phyloP scores from a whole-genome alignment of 169 alveolate species.

The Eimeria necatrix region DNA sequence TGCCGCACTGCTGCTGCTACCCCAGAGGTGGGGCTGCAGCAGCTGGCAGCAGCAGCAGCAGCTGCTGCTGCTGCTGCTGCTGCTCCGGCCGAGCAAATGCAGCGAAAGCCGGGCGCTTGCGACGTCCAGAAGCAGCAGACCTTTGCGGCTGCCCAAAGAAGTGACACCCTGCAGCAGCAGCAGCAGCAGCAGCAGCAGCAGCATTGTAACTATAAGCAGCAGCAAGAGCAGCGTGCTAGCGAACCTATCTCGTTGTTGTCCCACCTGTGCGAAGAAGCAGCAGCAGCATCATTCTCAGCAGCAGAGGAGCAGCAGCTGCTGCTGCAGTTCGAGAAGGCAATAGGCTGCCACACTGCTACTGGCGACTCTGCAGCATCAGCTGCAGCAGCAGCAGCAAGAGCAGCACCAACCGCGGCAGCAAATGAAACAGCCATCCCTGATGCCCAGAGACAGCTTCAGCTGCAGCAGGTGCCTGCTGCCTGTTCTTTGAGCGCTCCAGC shows the following conservation, averaged over 20 bases:
- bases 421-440: neutral
- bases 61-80: slow-evolving; percentile 49
- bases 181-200: slow-evolving; percentile 39
- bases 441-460: neutral
- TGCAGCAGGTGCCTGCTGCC: neutral
- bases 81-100: neutral
- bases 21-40: slow-evolving; percentile 40
- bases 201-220: neutral
- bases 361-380: neutral
- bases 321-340: slow-evolving; percentile 40
- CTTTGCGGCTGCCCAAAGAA: neutral
- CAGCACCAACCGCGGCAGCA: neutral
- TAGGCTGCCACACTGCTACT: neutral
- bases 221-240: neutral
- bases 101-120: neutral
- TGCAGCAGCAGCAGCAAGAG: slow-evolving; percentile 29
- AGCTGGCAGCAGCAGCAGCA: slow-evolving; percentile 54
- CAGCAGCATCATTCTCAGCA: slow-evolving; percentile 59
- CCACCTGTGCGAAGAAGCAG: slow-evolving; percentile 55
- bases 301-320: slow-evolving; percentile 73
- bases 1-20: slow-evolving; percentile 66
- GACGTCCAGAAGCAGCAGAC: neutral
- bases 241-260: neutral
- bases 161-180: neutral
- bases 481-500: slow-evolving; percentile 4